phyloP scores from a whole-genome alignment of 805 yeast species.

The Torulaspora microellipsoides region DNA sequence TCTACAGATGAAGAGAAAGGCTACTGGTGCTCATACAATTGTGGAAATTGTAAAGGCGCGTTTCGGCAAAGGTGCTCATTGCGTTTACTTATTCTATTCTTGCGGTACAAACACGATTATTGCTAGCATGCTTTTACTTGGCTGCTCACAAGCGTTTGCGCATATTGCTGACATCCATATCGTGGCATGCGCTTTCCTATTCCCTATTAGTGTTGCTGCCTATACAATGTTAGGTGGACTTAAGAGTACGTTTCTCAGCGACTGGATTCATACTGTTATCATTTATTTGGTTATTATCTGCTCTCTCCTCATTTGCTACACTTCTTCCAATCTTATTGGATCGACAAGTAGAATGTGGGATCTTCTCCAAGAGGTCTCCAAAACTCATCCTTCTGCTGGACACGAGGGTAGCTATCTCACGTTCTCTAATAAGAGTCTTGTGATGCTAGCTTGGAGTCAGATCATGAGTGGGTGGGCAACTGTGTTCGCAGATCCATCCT shows the following conservation, averaged over 20 bases:
- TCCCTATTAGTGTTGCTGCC: constrained; percentile 41
- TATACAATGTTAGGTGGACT: constrained; percentile 45
- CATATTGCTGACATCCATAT: constrained; percentile 38
- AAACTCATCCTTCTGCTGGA: constrained; percentile 28
- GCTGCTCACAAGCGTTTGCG: constrained; percentile 38
- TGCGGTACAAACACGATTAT: constrained; percentile 34
- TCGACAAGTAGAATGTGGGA: constrained; percentile 40
- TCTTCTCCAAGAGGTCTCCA: constrained; percentile 32
- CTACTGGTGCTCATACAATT: constrained; percentile 29
- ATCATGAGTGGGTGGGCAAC: constrained; percentile 25
- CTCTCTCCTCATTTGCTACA: constrained; percentile 30
- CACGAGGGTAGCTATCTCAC: constrained; percentile 29
- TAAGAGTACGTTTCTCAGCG: constrained; percentile 44
- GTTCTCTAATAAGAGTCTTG: constrained; percentile 22
- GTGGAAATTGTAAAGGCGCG: constrained; percentile 34
- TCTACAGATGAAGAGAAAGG: constrained; percentile 19
- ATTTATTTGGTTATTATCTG: constrained; percentile 35
- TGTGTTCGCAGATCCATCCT: constrained; percentile 32
- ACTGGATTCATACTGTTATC: constrained; percentile 43
- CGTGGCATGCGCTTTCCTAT: constrained; percentile 39
- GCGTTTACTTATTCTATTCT: constrained; percentile 31
- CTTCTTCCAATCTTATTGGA: constrained; percentile 35
- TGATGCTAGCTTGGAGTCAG: constrained; percentile 24
- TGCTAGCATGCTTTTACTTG: constrained; percentile 36
- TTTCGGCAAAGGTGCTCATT: constrained; percentile 33